Evolutionary conservation across 371 early-diverging fungal species (phyloP).

Genomic region (Thermomucor indicae-seudaticae): DNA sequence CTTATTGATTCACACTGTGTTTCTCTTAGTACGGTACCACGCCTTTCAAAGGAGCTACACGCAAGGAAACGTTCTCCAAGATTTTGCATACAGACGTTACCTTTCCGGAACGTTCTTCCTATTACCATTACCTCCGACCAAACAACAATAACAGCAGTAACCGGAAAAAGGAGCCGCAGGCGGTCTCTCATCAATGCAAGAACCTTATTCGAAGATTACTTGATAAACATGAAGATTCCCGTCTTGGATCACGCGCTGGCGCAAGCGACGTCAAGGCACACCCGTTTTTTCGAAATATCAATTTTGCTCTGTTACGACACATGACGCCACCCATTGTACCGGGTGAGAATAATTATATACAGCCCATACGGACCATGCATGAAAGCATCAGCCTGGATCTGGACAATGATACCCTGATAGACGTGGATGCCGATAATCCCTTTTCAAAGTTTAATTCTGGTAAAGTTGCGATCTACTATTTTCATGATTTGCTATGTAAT

Average conservation of each 20-base stretch:
- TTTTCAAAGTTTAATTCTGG: conserved; percentile 67
- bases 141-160: conserved; percentile 1
- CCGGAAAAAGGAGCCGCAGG: conserved; percentile 10
- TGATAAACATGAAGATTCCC: conserved; percentile 77
- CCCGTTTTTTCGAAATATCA: conserved; percentile 86
- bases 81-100: conserved; percentile 4
- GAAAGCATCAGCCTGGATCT: conserved; percentile 65
- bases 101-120: conserved; percentile 6
- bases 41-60: conserved; percentile 81
- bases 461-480: conserved; percentile 13
- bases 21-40: conserved; percentile 66
- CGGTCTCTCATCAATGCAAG: conserved; percentile 56
- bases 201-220: conserved; percentile 78
- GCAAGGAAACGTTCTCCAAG: neutral
- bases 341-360: conserved; percentile 35
- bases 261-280: conserved; percentile 95
- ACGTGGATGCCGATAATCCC: conserved; percentile 25
- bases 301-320: conserved; percentile 90
- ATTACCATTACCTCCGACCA: conserved; percentile 5
- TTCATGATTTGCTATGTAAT: neutral
- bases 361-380: conserved; percentile 51
- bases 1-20: neutral
- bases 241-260: conserved; percentile 85
- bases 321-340: conserved; percentile 91
- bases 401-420: conserved; percentile 12